Percentiles rank a stretch among this genome's conserved stretches.
These are phyloP conservation scores for Phytophthora pisi DNA, from an alignment of 352 stramenopile genomes.

Conservation along the genomic window DNA sequence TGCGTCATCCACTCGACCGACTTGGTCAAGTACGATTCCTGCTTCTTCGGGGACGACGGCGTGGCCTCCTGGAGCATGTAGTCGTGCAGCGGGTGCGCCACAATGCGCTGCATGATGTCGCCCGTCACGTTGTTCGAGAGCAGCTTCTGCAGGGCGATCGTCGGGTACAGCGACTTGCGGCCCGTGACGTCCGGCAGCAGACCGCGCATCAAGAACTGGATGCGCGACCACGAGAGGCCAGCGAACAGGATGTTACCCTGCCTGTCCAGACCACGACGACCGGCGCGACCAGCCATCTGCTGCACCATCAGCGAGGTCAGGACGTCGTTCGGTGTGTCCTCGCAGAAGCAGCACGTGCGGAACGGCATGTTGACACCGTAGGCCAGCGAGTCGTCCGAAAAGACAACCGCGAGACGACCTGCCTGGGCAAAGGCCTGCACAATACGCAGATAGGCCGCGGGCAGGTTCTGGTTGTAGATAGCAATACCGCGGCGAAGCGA, in stretches of 20 bases:
- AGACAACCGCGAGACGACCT: constrained; percentile 97
- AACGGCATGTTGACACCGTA: constrained; percentile 99
- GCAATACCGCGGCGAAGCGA: constrained; percentile 96
- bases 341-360: constrained; percentile 98
- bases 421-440: constrained; percentile 97
- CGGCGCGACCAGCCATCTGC: constrained; percentile 98
- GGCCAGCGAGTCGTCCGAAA: constrained; percentile 97
- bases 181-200: constrained; percentile 94
- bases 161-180: constrained; percentile 92
- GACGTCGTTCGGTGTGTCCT: constrained; percentile 93
- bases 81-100: constrained; percentile 78
- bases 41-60: constrained; percentile 38
- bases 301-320: constrained; percentile 98
- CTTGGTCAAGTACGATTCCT: constrained; percentile 87
- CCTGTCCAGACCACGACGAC: constrained; percentile 97
- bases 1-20: constrained; percentile 92
- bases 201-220: constrained; percentile 97
- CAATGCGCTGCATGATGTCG: constrained; percentile 91
- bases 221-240: constrained; percentile 94
- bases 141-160: constrained; percentile 91
- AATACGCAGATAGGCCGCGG: constrained; percentile 94
- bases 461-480: constrained; percentile 99
- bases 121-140: constrained; percentile 91
- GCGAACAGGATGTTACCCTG: constrained; percentile 98
- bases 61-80: constrained; percentile 63